Evolutionary conservation across 345 rosid species (phyloP).

Genomic region (Xanthoceras sorbifolium): DNA sequence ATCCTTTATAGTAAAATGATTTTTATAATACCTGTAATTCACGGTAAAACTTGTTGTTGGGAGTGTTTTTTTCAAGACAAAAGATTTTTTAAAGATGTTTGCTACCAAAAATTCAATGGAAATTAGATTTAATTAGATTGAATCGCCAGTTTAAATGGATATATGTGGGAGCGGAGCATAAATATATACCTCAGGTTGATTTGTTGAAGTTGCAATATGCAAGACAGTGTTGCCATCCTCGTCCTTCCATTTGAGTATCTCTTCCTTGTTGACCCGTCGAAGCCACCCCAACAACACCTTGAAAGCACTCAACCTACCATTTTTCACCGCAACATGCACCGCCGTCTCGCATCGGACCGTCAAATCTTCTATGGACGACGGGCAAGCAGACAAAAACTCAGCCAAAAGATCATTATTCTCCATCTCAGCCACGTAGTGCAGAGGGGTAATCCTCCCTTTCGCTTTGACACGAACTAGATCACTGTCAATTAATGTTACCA

Average conservation of each 20-base stretch:
- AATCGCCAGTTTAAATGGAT: no score
- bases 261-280: not conserved
- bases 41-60: no score
- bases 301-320: not conserved
- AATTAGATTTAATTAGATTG: no score
- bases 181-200: not conserved
- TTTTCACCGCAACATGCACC: constrained; percentile 29
- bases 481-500: not conserved
- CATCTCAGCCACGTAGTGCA: constrained; percentile 19
- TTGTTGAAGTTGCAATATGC: not conserved
- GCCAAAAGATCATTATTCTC: constrained; percentile 19
- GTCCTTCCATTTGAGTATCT: not conserved
- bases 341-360: constrained; percentile 26
- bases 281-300: constrained; percentile 12
- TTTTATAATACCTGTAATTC: no score
- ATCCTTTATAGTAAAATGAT: no score
- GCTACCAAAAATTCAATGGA: no score
- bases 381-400: constrained; percentile 22
- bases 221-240: constrained; percentile 1
- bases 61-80: no score
- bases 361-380: constrained; percentile 26
- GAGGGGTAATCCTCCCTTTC: constrained; percentile 25
- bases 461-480: constrained; percentile 28
- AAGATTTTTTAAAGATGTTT: no score
- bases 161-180: no score